A percentile compares a stretch with the other conserved stretches of the same genome.
These are phyloP conservation scores for Trichophyton mentagrophytes DNA, from an alignment of 2,329 filamentous ascomycete genomes.

Conservation along the genomic window DNA sequence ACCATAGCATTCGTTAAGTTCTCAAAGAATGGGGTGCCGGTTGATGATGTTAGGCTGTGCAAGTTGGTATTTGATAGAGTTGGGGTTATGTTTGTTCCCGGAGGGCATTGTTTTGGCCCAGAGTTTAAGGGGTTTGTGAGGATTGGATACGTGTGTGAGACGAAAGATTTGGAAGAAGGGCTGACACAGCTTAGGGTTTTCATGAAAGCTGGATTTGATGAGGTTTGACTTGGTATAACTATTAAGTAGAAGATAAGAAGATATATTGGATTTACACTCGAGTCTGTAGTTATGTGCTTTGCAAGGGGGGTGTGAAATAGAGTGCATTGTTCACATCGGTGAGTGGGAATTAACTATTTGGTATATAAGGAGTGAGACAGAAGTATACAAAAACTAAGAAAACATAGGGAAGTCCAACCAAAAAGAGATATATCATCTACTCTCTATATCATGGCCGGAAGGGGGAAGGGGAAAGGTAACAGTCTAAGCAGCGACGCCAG, in stretches of 20 bases:
- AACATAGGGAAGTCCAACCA: not conserved
- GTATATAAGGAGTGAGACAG: not conserved
- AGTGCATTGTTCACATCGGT: not conserved
- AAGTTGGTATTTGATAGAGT: conserved; percentile 52
- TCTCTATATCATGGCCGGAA: too few species aligned
- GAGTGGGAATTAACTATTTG: not conserved
- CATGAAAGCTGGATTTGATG: conserved; percentile 33
- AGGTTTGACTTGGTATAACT: not conserved
- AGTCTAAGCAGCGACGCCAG: not conserved
- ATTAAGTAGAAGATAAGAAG: not conserved
- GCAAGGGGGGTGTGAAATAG: not conserved
- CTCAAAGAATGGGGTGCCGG: conserved; percentile 43
- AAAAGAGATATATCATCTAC: too few species aligned
- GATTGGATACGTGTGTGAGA: conserved; percentile 63
- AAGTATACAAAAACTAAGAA: not conserved
- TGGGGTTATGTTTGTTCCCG: conserved; percentile 64
- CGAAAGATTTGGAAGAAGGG: conserved; percentile 52
- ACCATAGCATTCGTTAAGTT: conserved; percentile 71
- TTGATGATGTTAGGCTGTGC: conserved; percentile 64
- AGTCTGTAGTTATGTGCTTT: not conserved
- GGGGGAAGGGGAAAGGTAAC: not conserved
- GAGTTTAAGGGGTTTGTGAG: conserved; percentile 66
- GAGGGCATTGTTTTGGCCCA: conserved; percentile 58
- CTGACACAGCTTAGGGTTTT: conserved; percentile 44
- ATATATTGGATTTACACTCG: not conserved